Base-by-base conservation (phyloP, 768 basidiomycete genomes). In the Austroboletus festivus region DNA sequence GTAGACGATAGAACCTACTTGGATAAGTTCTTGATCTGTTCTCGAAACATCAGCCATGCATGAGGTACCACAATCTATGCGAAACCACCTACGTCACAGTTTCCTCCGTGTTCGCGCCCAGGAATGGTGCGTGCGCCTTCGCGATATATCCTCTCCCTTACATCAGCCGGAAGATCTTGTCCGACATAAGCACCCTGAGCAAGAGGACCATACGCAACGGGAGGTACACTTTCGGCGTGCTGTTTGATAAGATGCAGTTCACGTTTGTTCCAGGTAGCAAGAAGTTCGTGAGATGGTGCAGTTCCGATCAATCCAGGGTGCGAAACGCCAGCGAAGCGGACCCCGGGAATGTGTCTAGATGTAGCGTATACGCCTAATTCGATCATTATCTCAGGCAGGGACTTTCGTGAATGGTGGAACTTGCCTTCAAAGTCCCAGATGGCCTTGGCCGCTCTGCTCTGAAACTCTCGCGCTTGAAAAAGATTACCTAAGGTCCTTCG, bases 271-370 rank as follows among this genome's bases (percentile, higher is more conserved):
- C 88, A 90, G 13, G 75, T 81, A 16, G 76, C 81, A 20, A 90
- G 78, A 4, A 89, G 73, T 54, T 86, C 86, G 10, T 78, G 68
- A 1, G 85, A 87, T 1, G 87, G 87, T 1, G 86, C 86, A 0
- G 87, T 89, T 5, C 86, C 88, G 43, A 85, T 83, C 26, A 88
- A 71, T 34, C 86, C 85, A 3, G 87, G 86, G 60, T 89, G 87
- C 1, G 83, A 81, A 37, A 88, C 78, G 0, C 87, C 88, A 0
- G 85, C 84, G 59, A 90, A 90, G 39, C 82, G 80, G 7, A 90
- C 86, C 22, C 86, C 86, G 1, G 86, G 86, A 51, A 90, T 81
- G 62, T 89, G 87, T 21, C 87, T 76, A 15, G 85, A 86, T 10
- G 81, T 77, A 0, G 85, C 85, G 62, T 84, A 86, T 46, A 86